Conservation (phyloP, 495 filamentous ascomycete genomes). For the Penicillium psychrofluorescens region DNA sequence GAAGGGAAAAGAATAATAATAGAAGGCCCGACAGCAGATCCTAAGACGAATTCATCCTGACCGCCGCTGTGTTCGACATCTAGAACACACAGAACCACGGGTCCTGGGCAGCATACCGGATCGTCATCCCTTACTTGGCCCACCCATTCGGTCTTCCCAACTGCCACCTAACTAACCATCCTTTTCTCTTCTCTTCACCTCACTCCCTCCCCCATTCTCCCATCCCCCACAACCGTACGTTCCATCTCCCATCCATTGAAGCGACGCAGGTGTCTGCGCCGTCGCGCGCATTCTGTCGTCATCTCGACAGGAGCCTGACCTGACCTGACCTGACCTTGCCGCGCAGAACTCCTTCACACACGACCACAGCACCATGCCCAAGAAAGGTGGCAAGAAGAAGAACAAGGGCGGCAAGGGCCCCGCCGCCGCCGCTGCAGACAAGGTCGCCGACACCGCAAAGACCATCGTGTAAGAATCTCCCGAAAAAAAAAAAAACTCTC, state of each 20-base stretch:
- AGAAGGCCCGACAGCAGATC: too few species aligned
- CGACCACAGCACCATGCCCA: slow-evolving; percentile 27
- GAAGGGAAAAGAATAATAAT: not conserved
- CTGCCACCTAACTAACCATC: too few species aligned
- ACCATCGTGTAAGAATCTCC: slow-evolving; percentile 31
- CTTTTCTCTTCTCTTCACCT: not conserved
- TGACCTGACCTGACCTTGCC: slow-evolving; percentile 6
- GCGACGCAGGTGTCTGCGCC: not conserved
- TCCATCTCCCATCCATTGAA: not conserved
- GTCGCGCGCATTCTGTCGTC: slow-evolving; percentile 7
- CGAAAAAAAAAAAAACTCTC: slow-evolving; percentile 6
- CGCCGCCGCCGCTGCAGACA: slow-evolving; percentile 21
- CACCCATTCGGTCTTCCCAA: not conserved
- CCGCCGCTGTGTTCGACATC: not conserved
- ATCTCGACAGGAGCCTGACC: slow-evolving; percentile 6
- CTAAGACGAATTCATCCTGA: not conserved
- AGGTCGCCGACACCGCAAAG: slow-evolving; percentile 28
- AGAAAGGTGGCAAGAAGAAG: slow-evolving; percentile 40
- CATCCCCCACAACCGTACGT: not conserved
- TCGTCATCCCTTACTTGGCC: slow-evolving; percentile 20
- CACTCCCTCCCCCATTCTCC: not conserved
- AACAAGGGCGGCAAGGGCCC: slow-evolving; percentile 31
- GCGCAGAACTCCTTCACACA: not conserved
- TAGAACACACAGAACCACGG: slow-evolving; percentile 11
- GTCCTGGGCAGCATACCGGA: slow-evolving; percentile 18